A percentile compares a stretch with the other conserved stretches of the same genome.
Evolutionary conservation across 2,329 filamentous ascomycete genomes (phyloP).

Genomic region (Ophiocordyceps robertsii): DNA sequence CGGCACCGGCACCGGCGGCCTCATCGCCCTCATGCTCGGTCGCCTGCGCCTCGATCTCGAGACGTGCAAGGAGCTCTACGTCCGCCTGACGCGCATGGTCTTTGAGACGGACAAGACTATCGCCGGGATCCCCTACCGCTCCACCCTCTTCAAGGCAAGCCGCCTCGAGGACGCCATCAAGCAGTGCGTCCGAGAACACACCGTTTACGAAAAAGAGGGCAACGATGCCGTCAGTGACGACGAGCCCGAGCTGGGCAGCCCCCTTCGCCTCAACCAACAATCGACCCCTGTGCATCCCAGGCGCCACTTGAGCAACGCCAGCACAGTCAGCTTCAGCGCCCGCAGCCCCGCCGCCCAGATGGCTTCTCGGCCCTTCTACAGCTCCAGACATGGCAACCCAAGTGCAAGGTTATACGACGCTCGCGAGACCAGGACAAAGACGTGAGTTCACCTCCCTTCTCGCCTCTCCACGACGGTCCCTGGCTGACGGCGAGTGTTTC

Average conservation of each 20-base stretch:
- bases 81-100: conserved; percentile 83
- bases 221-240: conserved; percentile 49
- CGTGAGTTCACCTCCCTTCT: conserved; percentile 40
- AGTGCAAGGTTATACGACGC: conserved; percentile 81
- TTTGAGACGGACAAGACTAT: conserved; percentile 99
- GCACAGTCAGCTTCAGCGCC: conserved; percentile 67
- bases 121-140: conserved; percentile 85
- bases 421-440: conserved; percentile 76
- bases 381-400: conserved; percentile 60
- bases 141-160: conserved; percentile 92
- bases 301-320: conserved; percentile 65
- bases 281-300: conserved; percentile 32
- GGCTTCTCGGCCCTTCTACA: conserved; percentile 33
- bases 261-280: conserved; percentile 25
- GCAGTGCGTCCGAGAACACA: conserved; percentile 77
- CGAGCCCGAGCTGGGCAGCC: conserved; percentile 21
- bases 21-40: conserved; percentile 96
- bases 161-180: conserved; percentile 88
- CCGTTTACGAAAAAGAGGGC: conserved; percentile 65
- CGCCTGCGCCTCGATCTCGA: conserved; percentile 83
- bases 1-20: conserved; percentile 84
- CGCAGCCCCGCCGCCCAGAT: conserved; percentile 46
- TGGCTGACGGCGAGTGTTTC: not conserved
- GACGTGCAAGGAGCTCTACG: conserved; percentile 95
- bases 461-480: not conserved